A percentile compares a stretch with the other conserved stretches of the same genome.
Conservation (phyloP, 2,329 filamentous ascomycete genomes). For the Sclerotinia minor region DNA sequence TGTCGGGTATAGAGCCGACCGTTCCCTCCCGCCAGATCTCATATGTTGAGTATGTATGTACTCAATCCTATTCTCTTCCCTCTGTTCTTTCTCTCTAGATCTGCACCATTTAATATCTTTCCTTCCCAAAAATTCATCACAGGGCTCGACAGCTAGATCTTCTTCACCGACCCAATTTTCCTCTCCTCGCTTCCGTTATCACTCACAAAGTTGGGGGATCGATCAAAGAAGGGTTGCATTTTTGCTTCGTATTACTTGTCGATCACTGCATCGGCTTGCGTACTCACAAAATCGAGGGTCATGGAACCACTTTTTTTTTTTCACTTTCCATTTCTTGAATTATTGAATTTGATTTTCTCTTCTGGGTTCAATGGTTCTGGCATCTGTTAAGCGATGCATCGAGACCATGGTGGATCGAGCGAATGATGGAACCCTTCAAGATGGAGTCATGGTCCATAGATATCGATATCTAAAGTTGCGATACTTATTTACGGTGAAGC, state of each 20-base stretch:
- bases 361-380: not conserved
- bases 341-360: not conserved
- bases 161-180: not conserved
- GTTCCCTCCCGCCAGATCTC: too few relatives aligned
- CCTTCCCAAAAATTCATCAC: too few relatives aligned
- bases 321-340: not conserved
- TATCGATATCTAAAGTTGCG: not conserved
- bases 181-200: not conserved
- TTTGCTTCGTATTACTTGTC: slow-evolving; percentile 16
- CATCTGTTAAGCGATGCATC: not conserved
- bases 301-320: not conserved
- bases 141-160: not conserved
- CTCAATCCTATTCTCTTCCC: not conserved
- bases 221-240: slow-evolving; percentile 4
- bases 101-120: too few relatives aligned
- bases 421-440: too few relatives aligned
- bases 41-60: not conserved
- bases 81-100: too few relatives aligned
- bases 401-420: not conserved
- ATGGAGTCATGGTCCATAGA: not conserved
- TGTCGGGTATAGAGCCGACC: not conserved
- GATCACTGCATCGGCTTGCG: slow-evolving; percentile 14
- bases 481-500: not conserved
- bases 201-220: slow-evolving; percentile 2
- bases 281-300: not conserved